These are phyloP conservation scores for Nemophila menziesii DNA, from an alignment of 257 asterid genomes.

Conservation along the genomic window DNA sequence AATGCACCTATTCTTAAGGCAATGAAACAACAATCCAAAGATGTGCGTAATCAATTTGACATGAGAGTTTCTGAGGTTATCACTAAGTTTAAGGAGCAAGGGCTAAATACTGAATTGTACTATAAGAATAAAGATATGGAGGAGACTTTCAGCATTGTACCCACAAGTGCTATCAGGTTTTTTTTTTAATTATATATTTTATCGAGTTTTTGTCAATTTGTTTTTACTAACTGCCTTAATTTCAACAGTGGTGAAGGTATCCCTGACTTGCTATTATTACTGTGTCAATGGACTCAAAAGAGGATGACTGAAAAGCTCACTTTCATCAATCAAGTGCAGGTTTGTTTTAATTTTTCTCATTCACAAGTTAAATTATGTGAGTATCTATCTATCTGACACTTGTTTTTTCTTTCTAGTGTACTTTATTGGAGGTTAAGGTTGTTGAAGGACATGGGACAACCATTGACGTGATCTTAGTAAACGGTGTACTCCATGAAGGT, in stretches of 20 bases:
- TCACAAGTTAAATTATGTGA: slow-evolving; percentile 8
- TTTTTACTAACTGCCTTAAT: neutral
- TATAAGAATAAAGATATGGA: slow-evolving; percentile 83
- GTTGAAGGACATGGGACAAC: slow-evolving; percentile 98
- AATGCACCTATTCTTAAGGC: slow-evolving; percentile 82
- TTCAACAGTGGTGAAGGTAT: slow-evolving; percentile 83
- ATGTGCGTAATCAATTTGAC: slow-evolving; percentile 58
- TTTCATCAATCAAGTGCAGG: slow-evolving; percentile 76
- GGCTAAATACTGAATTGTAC: slow-evolving; percentile 83
- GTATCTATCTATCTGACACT: slow-evolving; percentile 15
- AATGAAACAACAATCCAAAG: slow-evolving; percentile 66
- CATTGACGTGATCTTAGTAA: slow-evolving; percentile 87
- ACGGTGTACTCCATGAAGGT: slow-evolving; percentile 95
- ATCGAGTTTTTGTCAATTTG: too few species aligned
- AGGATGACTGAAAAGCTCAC: slow-evolving; percentile 78
- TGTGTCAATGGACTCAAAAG: slow-evolving; percentile 88
- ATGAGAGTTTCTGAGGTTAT: slow-evolving; percentile 67
- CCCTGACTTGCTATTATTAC: slow-evolving; percentile 67
- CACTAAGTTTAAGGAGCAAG: slow-evolving; percentile 84
- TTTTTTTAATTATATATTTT: slow-evolving; percentile 3
- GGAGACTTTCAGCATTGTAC: slow-evolving; percentile 76
- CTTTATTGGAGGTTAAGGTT: slow-evolving; percentile 97
- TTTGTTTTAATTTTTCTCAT: slow-evolving; percentile 19
- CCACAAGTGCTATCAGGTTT: slow-evolving; percentile 97
- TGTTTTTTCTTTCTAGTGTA: slow-evolving; percentile 48